A percentile compares a stretch with the other conserved stretches of the same genome.
These are phyloP conservation scores for Stachybotrys echinatus DNA, from an alignment of 2,329 filamentous ascomycete genomes.

Conservation along the genomic window DNA sequence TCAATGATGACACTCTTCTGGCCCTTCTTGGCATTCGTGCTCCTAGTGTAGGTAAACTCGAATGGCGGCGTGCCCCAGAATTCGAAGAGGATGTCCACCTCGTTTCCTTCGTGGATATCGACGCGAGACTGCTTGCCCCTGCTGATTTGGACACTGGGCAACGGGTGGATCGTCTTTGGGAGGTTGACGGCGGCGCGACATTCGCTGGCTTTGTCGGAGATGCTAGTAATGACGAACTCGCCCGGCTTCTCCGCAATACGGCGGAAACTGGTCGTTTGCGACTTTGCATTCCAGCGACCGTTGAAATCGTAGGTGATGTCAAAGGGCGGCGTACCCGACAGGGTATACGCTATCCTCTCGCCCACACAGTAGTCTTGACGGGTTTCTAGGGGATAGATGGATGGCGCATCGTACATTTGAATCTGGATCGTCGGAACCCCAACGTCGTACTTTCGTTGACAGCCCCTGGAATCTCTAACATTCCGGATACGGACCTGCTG, in stretches of 20 bases:
- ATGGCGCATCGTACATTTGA: slow-evolving; percentile 86
- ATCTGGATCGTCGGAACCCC: slow-evolving; percentile 78
- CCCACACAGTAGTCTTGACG: slow-evolving; percentile 90
- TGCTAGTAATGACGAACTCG: slow-evolving; percentile 77
- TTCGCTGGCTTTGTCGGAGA: slow-evolving; percentile 83
- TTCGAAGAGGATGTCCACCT: slow-evolving; percentile 89
- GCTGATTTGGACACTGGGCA: slow-evolving; percentile 87
- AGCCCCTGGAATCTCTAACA: slow-evolving; percentile 82
- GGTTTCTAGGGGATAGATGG: slow-evolving; percentile 81
- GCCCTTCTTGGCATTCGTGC: slow-evolving; percentile 75
- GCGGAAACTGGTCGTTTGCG: slow-evolving; percentile 76
- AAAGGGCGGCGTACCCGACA: slow-evolving; percentile 88
- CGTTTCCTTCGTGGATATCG: slow-evolving; percentile 94
- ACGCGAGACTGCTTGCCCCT: slow-evolving; percentile 75
- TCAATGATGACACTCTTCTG: slow-evolving; percentile 79
- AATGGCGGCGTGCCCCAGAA: slow-evolving; percentile 96
- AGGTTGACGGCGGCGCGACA: slow-evolving; percentile 78
- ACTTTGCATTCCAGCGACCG: slow-evolving; percentile 73
- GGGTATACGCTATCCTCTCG: slow-evolving; percentile 85
- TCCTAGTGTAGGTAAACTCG: slow-evolving; percentile 94
- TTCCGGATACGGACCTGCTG: slow-evolving; percentile 86
- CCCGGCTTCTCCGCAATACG: slow-evolving; percentile 90
- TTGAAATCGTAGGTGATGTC: slow-evolving; percentile 90
- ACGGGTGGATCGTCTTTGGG: slow-evolving; percentile 79
- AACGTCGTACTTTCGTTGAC: slow-evolving; percentile 70